phyloP scores from a whole-genome alignment of 331 rosid species.

The Ulmus americana region DNA sequence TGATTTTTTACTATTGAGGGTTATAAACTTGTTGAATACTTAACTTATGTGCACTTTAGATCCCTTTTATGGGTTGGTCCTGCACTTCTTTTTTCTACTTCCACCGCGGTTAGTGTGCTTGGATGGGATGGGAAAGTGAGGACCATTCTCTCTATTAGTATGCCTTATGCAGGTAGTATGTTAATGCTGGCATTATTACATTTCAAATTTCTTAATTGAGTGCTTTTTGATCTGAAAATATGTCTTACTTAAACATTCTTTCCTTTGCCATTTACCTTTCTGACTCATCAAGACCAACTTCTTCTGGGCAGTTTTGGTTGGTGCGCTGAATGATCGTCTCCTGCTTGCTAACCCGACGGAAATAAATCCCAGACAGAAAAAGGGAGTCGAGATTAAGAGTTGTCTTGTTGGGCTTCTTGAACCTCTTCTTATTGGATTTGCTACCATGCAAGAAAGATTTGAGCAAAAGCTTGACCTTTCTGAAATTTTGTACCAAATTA shows the following conservation, averaged over 20 bases:
- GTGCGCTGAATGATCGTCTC: conserved; percentile 87
- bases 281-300: conserved; percentile 30
- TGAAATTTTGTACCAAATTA: conserved; percentile 89
- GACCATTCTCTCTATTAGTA: conserved; percentile 73
- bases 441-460: conserved; percentile 88
- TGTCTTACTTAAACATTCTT: conserved; percentile 11
- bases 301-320: conserved; percentile 61
- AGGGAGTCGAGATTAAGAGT: conserved; percentile 78
- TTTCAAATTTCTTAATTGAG: not conserved
- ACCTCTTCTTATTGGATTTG: conserved; percentile 95
- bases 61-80: conserved; percentile 98
- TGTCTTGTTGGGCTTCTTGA: conserved; percentile 99
- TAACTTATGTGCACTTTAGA: conserved; percentile 73
- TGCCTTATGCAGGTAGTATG: conserved; percentile 68
- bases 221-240: conserved; percentile 7
- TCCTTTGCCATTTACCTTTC: conserved; percentile 16
- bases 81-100: conserved; percentile 88
- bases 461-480: conserved; percentile 94
- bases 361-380: conserved; percentile 79
- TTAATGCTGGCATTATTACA: conserved; percentile 2
- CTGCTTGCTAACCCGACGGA: conserved; percentile 84
- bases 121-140: conserved; percentile 99
- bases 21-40: conserved; percentile 35
- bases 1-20: not conserved
- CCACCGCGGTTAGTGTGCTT: conserved; percentile 76